phyloP scores from a whole-genome alignment of 2,329 filamentous ascomycete genomes.

The Stagonosporopsis vannaccii region DNA sequence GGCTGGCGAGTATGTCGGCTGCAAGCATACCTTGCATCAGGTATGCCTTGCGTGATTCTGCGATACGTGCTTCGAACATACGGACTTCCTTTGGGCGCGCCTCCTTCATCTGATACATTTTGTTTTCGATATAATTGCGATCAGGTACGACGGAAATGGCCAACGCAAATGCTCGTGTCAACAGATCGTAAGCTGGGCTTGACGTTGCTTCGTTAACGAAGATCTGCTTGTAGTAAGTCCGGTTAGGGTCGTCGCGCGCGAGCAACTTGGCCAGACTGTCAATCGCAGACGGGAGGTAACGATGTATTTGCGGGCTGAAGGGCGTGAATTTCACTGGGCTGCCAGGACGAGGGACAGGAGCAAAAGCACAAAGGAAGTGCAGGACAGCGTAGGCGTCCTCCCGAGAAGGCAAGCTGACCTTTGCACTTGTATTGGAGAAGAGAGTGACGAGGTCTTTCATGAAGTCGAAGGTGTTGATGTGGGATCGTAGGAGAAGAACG shows the following conservation, averaged over 20 bases:
- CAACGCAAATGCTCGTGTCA: constrained; percentile 86
- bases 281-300: constrained; percentile 87
- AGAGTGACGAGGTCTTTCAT: constrained; percentile 95
- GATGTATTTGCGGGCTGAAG: constrained; percentile 82
- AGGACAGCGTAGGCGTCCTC: constrained; percentile 88
- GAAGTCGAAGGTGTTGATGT: constrained; percentile 89
- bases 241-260: constrained; percentile 91
- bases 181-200: constrained; percentile 74
- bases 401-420: constrained; percentile 80
- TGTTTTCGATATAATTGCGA: constrained; percentile 60
- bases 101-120: constrained; percentile 47
- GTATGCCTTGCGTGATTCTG: constrained; percentile 85
- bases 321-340: constrained; percentile 73
- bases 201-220: constrained; percentile 75
- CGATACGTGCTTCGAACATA: constrained; percentile 63
- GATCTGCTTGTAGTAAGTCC: constrained; percentile 81
- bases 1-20: constrained; percentile 82
- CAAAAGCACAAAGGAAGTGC: constrained; percentile 89
- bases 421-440: constrained; percentile 85
- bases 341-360: constrained; percentile 76
- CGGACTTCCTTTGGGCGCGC: constrained; percentile 54
- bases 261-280: constrained; percentile 91
- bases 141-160: constrained; percentile 87
- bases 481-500: constrained; percentile 81
- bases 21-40: constrained; percentile 92